Evolutionary conservation across 139 green algal genomes (phyloP).

Genomic region (Closterium sp.): DNA sequence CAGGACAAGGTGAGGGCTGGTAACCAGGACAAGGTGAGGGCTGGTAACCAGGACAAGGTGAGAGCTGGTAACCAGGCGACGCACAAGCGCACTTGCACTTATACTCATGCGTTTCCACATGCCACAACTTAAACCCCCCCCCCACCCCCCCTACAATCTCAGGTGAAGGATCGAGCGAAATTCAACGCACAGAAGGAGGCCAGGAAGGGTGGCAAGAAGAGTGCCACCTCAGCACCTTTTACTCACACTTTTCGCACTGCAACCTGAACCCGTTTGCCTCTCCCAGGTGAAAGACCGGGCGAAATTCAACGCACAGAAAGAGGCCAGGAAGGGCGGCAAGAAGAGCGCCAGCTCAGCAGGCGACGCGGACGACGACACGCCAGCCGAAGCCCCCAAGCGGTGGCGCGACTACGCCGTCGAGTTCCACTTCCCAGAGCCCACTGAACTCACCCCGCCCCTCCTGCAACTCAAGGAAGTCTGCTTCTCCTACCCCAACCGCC

Average conservation of each 20-base stretch:
- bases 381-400: conserved; percentile 55
- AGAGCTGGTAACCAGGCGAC: too few species aligned
- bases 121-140: too few species aligned
- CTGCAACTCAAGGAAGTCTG: conserved; percentile 79
- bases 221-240: too few species aligned
- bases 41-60: too few species aligned
- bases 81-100: too few species aligned
- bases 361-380: conserved; percentile 57
- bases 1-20: conserved; percentile 44
- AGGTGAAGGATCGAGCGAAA: conserved; percentile 53
- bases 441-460: conserved; percentile 80
- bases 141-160: not conserved
- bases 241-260: too few species aligned
- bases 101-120: too few species aligned
- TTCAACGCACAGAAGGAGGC: conserved; percentile 49
- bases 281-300: conserved; percentile 46
- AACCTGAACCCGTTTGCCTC: too few species aligned
- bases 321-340: conserved; percentile 57
- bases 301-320: conserved; percentile 48
- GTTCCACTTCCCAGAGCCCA: conserved; percentile 96
- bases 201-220: too few species aligned
- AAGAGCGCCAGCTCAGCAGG: conserved; percentile 23
- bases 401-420: conserved; percentile 82
- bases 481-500: conserved; percentile 89
- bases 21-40: not conserved